Evolutionary conservation across 2,329 filamentous ascomycete genomes (phyloP), one percentile per base, ranked within the genome.

Genomic region (Fusarium sp.): DNA sequence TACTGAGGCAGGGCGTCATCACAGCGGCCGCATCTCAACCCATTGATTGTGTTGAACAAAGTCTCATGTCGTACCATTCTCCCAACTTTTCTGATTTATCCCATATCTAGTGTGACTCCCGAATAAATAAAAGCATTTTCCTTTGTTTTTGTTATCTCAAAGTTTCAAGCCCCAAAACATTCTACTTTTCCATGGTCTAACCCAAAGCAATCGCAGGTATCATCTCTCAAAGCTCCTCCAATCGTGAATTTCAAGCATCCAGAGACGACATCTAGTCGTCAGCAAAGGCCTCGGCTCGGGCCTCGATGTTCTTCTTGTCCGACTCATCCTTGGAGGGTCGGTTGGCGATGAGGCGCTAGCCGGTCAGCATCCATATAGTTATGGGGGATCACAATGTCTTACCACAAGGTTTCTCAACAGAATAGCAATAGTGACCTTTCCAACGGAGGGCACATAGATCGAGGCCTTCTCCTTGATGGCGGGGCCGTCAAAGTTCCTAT

Each of bases 361-460:
- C 16, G 16, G 71, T 83, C 71, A 84, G 81, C 64, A 66, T 62
- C 64, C 20, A 31, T 8, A 56, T 65, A 25, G 20, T 40, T 20
- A 16, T 60, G 20, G 36, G 64, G 20, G 3, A 89, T 31, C 18
- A 52, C 47, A 52, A 5, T 52, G 47, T 52, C 92, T 85, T 85
- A 97, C 94, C 80, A 98, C 88, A 38, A 98, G 85, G 81, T 99
- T 99, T 66, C 97, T 89, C 79, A 98, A 86, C 68, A 99, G 85
- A 36, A 98, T 92, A 18, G 96, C 94, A 81, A 98, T 98, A 0
- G 97, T 99, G 57, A 98, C 96, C 86, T 98, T 99, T 78, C 97
- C 97, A 76, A 98, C 97, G 0, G 96, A 97, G 2, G 97, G 97
- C 20, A 98, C 95, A 79, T 98, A 99, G 79, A 99, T 97, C 6